Evolutionary conservation across 306 rosid genomes (phyloP).

Genomic region (Pterocarpus macrocarpus): DNA sequence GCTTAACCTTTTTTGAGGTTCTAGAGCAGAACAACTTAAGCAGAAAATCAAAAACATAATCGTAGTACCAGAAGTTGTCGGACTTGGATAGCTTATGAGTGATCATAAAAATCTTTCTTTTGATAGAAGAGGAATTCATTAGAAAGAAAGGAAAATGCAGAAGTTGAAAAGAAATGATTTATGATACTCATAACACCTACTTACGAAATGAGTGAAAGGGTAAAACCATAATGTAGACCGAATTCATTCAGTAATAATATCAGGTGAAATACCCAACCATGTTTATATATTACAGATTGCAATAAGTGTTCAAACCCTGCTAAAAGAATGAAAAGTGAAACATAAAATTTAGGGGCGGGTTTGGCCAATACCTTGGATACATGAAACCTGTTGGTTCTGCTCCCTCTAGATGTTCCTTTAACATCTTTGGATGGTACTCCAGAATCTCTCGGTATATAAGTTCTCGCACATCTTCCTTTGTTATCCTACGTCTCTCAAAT

Average conservation of each 20-base stretch:
- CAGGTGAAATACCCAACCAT: background rate
- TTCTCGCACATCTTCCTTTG: constrained; percentile 89
- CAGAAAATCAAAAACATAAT: background rate
- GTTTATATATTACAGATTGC: constrained; percentile 26
- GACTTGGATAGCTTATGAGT: background rate
- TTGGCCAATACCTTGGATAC: constrained; percentile 78
- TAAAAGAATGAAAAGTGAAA: constrained; percentile 12
- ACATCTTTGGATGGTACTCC: constrained; percentile 92
- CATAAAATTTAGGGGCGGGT: background rate
- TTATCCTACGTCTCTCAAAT: constrained; percentile 85
- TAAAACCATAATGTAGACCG: constrained; percentile 8
- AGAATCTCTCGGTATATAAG: constrained; percentile 83
- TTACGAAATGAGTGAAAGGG: too few relatives aligned
- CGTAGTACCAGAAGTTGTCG: constrained; percentile 20
- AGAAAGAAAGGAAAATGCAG: constrained; percentile 5
- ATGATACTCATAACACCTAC: background rate
- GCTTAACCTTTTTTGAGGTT: background rate
- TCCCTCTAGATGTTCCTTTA: constrained; percentile 84
- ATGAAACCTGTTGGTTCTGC: constrained; percentile 81
- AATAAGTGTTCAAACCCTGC: background rate
- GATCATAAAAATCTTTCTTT: background rate
- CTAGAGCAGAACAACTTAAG: constrained; percentile 23
- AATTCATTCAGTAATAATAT: background rate
- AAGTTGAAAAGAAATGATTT: background rate
- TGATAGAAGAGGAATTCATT: constrained; percentile 2